Base-by-base conservation (phyloP, 768 basidiomycete genomes). In the Pisolithus marmoratus region DNA sequence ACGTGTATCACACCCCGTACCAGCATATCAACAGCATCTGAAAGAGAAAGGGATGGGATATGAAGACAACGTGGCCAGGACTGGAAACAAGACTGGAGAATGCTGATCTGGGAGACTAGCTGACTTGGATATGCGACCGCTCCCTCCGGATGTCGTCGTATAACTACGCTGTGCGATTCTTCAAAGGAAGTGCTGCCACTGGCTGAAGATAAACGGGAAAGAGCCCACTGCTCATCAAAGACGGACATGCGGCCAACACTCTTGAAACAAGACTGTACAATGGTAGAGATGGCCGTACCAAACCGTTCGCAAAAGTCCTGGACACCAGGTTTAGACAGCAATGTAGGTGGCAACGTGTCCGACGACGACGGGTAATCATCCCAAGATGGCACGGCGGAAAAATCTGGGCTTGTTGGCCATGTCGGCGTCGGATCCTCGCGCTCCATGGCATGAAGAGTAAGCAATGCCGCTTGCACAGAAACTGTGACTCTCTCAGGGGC, bases 31-130 rank as follows among this genome's bases (percentile, higher is more conserved):
- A 91, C 74, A 0, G 83, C 80, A 40, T 86, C 84, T 11, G 74
- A 63, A 45, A 86, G 65, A 40, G 80, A 60, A 29, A 81, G 66
- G 4, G 72, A 72, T 4, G 77, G 72, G 2, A 76, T 68, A 60
- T 84, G 81, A 40, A 93, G 73, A 59, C 83, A 87, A 3, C 94
- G 81, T 0, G 94, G 94, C 83, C 92, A 87, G 5, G 88, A 80
- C 54, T 87, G 84, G 65, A 93, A 87, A 61, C 86, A 83, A 0
- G 84, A 80, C 58, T 85, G 81, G 4, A 94, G 74, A 31, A 94
- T 73, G 48, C 73, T 78, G 59, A 96, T 81, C 51, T 85, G 82
- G 0, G 88, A 75, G 17, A 71, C 67, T 9, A 80, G 73, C 48
- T 75, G 71, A 20, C 71, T 72, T 14, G 88, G 81, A 65, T 93